Base-by-base conservation (phyloP, 106 monocot species). In the Apostasia shenzhenica region DNA sequence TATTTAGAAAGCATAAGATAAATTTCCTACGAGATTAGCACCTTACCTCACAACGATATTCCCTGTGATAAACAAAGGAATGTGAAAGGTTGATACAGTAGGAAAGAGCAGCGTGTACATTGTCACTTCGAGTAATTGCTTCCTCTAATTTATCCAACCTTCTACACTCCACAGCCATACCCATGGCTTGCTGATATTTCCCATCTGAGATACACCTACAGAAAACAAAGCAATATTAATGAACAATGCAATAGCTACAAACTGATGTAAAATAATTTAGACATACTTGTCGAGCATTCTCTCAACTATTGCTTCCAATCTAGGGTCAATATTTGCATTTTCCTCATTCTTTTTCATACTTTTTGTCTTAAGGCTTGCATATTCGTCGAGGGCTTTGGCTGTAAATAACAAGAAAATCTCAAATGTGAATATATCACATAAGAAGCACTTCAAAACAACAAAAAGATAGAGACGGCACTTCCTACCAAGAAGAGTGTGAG, bases 161-260 rank as follows among this genome's bases (percentile, higher is more conserved):
- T 70, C 99, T 87, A 46, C 99, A 99, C 60, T 99, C 99, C 52
- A 99, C 79, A 55, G 93, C 75, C 85, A 93, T 99, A 73, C 99
- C 99, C 93, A 99, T 99, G n/a, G 99, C 93, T 76, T 99, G 99
- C 41, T 93, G 93, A 72, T 93, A 99, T 64, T 99, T 99, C 7
- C 93, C 93, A 75, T 99, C 93, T 63, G 61, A 71, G 59, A 90
- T 93, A 71, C 99, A 99, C 67, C 99, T 99, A 66, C 44, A 75
- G 3, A 7, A 75, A 11, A 67, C 48, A 14, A 45, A 67, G 26
- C 26, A 26, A 26, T 26, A 60, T 40, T 60, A 11, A 41, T 67
- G 38, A 49, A 2, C 49, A 50, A 2, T 3, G 49, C 10, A 50
- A 67, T 4, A 50, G 14, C 2, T 4, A 1, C n/a, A 38, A 6